Evolutionary conservation across 257 asterid genomes (phyloP), one percentile per base, ranked within the genome.

Genomic region (Fraxinus pennsylvanica): DNA sequence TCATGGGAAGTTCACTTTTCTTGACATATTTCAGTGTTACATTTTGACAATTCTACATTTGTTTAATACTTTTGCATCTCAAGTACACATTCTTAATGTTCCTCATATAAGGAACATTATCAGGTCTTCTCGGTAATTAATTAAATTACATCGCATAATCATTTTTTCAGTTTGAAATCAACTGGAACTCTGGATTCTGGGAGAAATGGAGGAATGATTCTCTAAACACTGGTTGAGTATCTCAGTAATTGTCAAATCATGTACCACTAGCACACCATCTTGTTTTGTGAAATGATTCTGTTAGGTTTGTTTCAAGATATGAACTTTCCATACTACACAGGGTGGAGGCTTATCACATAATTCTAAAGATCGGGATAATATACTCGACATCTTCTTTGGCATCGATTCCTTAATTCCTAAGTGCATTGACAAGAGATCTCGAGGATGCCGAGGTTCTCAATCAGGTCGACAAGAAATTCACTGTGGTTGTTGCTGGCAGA

Each of bases 401-500:
- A 71, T 84, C 82, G 91, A 87, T 77, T 85, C 90, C 74, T 74
- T 95, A 84, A 83, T 91, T 84, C 98, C 99, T 72, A 86, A 86
- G 82, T 88, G 89, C 78, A 91, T 95, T 68, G 93, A 85, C 82
- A 90, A 88, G 90, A 87, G 81, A 50, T 89, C 88, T 85, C 90
- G 89, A 87, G 79, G 80, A 84, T 81, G 96, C 97, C 80, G 85
- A 84, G 82, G 96, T 95, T 87, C 99, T 95, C 78, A 89, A 78
- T 76, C 99, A 93, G 87, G 96, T 95, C 75, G 98, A 95, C 82
- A 92, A 92, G 91, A 95, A 95, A 87, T 95, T 88, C 88, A 95
- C 93, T 84, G 94, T 97, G 19, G 88, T 93, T 61, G 92, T 93
- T 81, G 96, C 96, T 9, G 88, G 94, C 81, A 84, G 80, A 74